These are phyloP conservation scores for Penicillium sp. DNA, from an alignment of 2,329 filamentous ascomycete genomes.

Conservation along the genomic window DNA sequence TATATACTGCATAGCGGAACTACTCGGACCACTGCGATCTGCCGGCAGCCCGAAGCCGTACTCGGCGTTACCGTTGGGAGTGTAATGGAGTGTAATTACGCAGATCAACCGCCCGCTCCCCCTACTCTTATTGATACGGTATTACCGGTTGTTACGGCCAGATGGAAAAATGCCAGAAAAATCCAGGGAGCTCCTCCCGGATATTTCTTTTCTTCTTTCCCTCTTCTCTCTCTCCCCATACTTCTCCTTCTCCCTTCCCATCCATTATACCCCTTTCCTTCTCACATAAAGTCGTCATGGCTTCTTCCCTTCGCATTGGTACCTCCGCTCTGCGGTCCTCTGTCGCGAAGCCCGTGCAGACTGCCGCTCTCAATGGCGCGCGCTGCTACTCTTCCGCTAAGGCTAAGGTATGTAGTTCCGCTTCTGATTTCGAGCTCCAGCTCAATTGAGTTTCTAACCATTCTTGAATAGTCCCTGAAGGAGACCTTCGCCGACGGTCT, in stretches of 20 bases:
- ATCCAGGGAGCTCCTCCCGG: slow-evolving; percentile 34
- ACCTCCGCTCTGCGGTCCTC: slow-evolving; percentile 81
- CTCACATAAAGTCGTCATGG: slow-evolving; percentile 65
- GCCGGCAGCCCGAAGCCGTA: slow-evolving; percentile 23
- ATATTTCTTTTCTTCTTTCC: slow-evolving; percentile 39
- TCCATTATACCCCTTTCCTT: slow-evolving; percentile 13
- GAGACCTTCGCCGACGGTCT: slow-evolving; percentile 97
- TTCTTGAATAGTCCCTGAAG: slow-evolving; percentile 76
- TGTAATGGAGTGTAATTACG: slow-evolving; percentile 26
- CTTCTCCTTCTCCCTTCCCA: slow-evolving; percentile 31
- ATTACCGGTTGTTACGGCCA: slow-evolving; percentile 30
- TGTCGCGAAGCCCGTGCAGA: slow-evolving; percentile 69
- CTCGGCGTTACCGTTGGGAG: slow-evolving; percentile 25
- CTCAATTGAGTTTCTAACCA: slow-evolving; percentile 30
- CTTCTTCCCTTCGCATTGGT: slow-evolving; percentile 80
- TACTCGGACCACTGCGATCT: slow-evolving; percentile 29
- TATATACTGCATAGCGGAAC: slow-evolving; percentile 2
- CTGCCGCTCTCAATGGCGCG: slow-evolving; percentile 76
- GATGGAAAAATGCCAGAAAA: slow-evolving; percentile 40
- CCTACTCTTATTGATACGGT: slow-evolving; percentile 19
- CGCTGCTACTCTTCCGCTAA: slow-evolving; percentile 90
- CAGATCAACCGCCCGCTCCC: slow-evolving; percentile 4
- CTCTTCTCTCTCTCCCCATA: slow-evolving; percentile 41
- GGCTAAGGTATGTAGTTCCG: slow-evolving; percentile 69
- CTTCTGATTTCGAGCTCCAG: neutral